Evolutionary conservation across 805 yeast species (phyloP).

Genomic region (Candida coleopterorum): DNA sequence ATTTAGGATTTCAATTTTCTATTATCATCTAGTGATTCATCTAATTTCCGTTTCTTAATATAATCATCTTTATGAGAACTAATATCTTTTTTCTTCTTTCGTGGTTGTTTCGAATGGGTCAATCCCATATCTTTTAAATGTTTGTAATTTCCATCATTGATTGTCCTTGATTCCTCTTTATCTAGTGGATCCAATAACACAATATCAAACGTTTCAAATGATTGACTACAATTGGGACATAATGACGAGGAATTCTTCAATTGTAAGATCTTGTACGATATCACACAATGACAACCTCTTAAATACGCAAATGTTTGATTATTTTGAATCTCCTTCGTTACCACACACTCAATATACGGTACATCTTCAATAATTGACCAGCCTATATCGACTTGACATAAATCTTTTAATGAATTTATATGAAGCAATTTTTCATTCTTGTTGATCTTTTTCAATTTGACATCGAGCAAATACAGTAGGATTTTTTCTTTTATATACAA

Average conservation of each 20-base stretch:
- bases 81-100: conserved; percentile 8
- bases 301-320: conserved; percentile 22
- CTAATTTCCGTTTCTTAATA: not conserved
- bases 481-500: conserved; percentile 62
- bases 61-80: not conserved
- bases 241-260: conserved; percentile 8
- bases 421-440: conserved; percentile 14
- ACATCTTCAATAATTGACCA: conserved; percentile 14
- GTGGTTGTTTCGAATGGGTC: conserved; percentile 22
- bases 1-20: conserved; percentile 1
- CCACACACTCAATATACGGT: conserved; percentile 27
- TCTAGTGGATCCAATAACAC: conserved; percentile 27
- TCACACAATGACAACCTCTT: conserved; percentile 37
- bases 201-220: conserved; percentile 23
- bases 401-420: conserved; percentile 21
- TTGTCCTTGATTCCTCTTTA: conserved; percentile 10
- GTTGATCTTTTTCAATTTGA: conserved; percentile 21
- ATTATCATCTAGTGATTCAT: not conserved
- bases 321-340: conserved; percentile 17
- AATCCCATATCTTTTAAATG: conserved; percentile 10
- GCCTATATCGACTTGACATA: conserved; percentile 19
- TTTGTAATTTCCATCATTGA: conserved; percentile 11
- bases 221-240: conserved; percentile 30
- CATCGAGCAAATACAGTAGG: conserved; percentile 49
- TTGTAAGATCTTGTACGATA: conserved; percentile 21